Percentiles rank a stretch among this genome's conserved stretches.
Evolutionary conservation across 371 early-diverging fungal genomes (phyloP).

Genomic region (Batkoa obscura): DNA sequence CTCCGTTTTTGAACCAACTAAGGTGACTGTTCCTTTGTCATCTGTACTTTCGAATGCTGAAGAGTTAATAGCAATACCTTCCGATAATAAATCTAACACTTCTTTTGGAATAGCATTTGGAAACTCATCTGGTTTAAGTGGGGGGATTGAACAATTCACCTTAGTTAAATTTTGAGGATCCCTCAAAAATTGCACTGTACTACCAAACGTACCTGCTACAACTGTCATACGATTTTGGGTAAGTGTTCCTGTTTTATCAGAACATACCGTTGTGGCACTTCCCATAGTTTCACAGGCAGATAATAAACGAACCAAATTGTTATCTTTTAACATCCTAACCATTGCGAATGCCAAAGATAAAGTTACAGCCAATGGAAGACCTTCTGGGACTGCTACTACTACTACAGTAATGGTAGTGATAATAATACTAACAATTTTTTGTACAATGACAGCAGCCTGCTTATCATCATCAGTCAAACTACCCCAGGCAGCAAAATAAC

Average conservation of each 20-base stretch:
- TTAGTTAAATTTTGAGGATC: background rate
- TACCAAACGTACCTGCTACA: constrained; percentile 32
- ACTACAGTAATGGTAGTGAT: constrained; percentile 50
- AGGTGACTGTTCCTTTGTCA: constrained; percentile 22
- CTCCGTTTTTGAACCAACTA: constrained; percentile 67
- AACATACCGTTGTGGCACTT: constrained; percentile 75
- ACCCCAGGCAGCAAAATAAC: constrained; percentile 22
- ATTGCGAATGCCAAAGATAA: constrained; percentile 58
- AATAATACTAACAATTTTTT: constrained; percentile 30
- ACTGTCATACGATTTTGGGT: constrained; percentile 82
- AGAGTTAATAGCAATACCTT: constrained; percentile 46
- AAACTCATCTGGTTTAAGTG: background rate
- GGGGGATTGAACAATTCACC: constrained; percentile 14
- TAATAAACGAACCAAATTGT: constrained; percentile 72
- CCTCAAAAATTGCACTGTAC: background rate
- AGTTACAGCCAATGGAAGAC: constrained; percentile 57
- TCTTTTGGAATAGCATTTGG: background rate
- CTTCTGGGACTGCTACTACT: constrained; percentile 67
- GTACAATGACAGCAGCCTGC: constrained; percentile 13
- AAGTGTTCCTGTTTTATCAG: constrained; percentile 81
- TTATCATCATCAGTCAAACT: background rate
- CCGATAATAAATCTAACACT: background rate
- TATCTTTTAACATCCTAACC: constrained; percentile 68
- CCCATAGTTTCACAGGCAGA: constrained; percentile 91
- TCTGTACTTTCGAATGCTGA: constrained; percentile 54